Evolutionary conservation across 768 basidiomycete species (phyloP), one percentile per base, ranked within the genome.

Genomic region (Phaeotremella fagi): DNA sequence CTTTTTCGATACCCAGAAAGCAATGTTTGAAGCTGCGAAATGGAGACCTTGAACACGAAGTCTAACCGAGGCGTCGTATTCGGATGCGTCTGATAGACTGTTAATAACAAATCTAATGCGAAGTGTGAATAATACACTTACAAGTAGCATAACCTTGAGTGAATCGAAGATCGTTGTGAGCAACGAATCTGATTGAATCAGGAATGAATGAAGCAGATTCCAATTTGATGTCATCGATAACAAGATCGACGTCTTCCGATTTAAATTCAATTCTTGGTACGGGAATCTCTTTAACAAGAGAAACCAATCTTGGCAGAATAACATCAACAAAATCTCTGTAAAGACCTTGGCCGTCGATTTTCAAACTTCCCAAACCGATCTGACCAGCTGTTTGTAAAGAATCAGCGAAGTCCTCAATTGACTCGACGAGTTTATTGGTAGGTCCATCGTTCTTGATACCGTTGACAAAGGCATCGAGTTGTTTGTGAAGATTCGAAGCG

Each of bases 1-100:
- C 73, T 77, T 77, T 56, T 72, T 68, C 66, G 68, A 60, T 59
- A 75, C 50, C 72, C 75, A 77, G 72, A 75, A 77, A 29, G 71
- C 67, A 55, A 77, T 77, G 61, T 75, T 62, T 41, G 58, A 66
- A 7, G 77, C 77, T 45, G 62, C 55, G 52, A 77, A 70, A 57
- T 75, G 70, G 31, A 77, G 64, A 2, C 77, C 77, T 29, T 74
- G 62, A 31, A 77, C 75, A 26, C 69, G 64, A 27, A 77, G 68
- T 26, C 73, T 66, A 27, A 75, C 68, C 27, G 62, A 61, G 18
- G 68, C 61, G 45, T 72, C 69, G 41, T 75, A 76, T 42, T 75
- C 74, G 42, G 74, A 71, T 3, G 74, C 70, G 60, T 75, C 63
- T 66, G n/a, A 9, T 6, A 18, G 38, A 41, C 6, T 26, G 23